phyloP scores from a whole-genome alignment of 78 protist genomes.

The Dictyostelium intermedium region DNA sequence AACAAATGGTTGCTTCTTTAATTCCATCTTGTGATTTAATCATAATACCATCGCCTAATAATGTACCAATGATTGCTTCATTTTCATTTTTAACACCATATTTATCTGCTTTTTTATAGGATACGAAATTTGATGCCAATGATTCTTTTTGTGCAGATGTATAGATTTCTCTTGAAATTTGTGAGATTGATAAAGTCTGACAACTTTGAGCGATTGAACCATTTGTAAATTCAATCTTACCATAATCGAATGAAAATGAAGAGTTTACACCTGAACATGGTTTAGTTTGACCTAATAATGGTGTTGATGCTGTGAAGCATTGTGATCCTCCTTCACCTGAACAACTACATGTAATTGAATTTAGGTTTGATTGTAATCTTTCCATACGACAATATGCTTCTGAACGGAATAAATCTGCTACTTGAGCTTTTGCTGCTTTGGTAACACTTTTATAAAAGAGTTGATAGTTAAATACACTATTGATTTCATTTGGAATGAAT shows the following conservation, averaged over 20 bases:
- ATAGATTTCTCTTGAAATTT: background rate
- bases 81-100: conserved; percentile 1
- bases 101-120: conserved; percentile 7
- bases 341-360: conserved; percentile 38
- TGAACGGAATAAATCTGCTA: conserved; percentile 35
- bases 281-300: conserved; percentile 27
- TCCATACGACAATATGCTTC: background rate
- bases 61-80: conserved; percentile 19
- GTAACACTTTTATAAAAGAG: background rate
- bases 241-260: conserved; percentile 5
- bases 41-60: conserved; percentile 23
- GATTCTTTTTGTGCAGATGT: background rate
- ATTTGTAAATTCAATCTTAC: background rate
- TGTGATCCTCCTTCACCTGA: background rate
- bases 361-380: conserved; percentile 4
- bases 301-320: background rate
- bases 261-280: conserved; percentile 13
- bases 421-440: background rate
- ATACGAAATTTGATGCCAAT: conserved; percentile 12
- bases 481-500: background rate
- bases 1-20: background rate
- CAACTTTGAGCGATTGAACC: background rate
- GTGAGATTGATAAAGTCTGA: background rate
- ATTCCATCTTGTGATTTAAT: conserved; percentile 27
- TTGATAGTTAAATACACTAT: background rate